Conservation (phyloP, 2,329 filamentous ascomycete species). For the Ascochyta pisi region DNA sequence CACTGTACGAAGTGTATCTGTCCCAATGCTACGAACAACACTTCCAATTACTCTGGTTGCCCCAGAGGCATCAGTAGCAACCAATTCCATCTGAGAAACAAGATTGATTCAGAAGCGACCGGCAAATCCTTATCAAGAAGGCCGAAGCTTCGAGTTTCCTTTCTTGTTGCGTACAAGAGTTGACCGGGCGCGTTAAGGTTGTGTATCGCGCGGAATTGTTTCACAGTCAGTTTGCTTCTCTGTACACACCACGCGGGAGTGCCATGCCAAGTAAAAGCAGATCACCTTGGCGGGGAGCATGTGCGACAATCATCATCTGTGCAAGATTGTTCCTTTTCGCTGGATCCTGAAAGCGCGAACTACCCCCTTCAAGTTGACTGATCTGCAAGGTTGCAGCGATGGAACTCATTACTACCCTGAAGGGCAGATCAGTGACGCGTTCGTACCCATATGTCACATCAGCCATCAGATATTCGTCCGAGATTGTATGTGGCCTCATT, state of each 20-base stretch:
- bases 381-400: background rate
- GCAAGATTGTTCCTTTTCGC: constrained; percentile 13
- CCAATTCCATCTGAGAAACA: background rate
- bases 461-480: background rate
- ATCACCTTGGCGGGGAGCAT: constrained; percentile 30
- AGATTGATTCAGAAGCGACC: background rate
- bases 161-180: constrained; percentile 29
- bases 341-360: background rate
- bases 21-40: too few relatives aligned
- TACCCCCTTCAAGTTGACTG: background rate
- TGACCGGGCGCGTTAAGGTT: constrained; percentile 5
- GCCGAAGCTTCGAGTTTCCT: background rate
- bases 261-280: constrained; percentile 25
- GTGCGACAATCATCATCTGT: constrained; percentile 19
- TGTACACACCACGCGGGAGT: constrained; percentile 17
- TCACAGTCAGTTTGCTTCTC: constrained; percentile 4
- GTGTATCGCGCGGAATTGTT: constrained; percentile 1
- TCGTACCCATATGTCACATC: background rate
- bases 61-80: too few relatives aligned
- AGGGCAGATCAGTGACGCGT: background rate
- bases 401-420: too few relatives aligned
- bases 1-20: background rate
- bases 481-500: background rate
- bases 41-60: too few relatives aligned
- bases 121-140: background rate